Percentiles rank a stretch among this genome's conserved stretches.
Conservation (phyloP, 1,284 basidiomycete species). For the Dichomitus squalens region DNA sequence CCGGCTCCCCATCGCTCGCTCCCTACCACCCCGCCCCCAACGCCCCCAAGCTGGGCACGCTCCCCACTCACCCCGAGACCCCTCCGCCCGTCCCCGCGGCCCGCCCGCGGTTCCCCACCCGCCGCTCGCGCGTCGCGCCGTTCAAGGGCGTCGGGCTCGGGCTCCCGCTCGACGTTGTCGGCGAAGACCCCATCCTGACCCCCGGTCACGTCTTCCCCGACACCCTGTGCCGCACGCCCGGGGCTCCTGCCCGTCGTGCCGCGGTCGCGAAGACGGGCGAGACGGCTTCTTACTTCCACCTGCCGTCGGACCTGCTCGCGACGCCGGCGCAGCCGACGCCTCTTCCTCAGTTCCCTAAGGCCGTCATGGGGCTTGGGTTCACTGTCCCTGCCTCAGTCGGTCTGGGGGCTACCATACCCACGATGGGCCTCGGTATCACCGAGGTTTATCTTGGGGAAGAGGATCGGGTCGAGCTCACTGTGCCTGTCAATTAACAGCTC, state of each 20-base stretch:
- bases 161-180: conserved; percentile 4
- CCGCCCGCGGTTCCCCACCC: conserved; percentile 15
- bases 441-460: background rate
- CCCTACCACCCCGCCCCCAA: background rate
- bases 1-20: conserved; percentile 6
- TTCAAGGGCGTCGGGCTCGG: conserved; percentile 3
- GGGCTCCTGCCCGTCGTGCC: conserved; percentile 9
- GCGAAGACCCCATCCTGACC: conserved; percentile 12
- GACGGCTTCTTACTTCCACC: conserved; percentile 15
- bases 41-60: conserved; percentile 14
- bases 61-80: conserved; percentile 16
- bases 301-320: conserved; percentile 8
- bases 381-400: background rate
- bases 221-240: conserved; percentile 24
- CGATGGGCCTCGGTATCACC: background rate
- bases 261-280: background rate
- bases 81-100: background rate
- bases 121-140: conserved; percentile 11
- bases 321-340: background rate
- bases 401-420: too few relatives aligned
- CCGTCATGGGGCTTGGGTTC: conserved; percentile 13
- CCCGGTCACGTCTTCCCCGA: conserved; percentile 15
- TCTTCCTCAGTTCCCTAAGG: background rate
- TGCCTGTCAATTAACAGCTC: background rate
- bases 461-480: background rate